Evolutionary conservation across 208 protist genomes (phyloP).

Genomic region (Leishmania guyanensis): DNA sequence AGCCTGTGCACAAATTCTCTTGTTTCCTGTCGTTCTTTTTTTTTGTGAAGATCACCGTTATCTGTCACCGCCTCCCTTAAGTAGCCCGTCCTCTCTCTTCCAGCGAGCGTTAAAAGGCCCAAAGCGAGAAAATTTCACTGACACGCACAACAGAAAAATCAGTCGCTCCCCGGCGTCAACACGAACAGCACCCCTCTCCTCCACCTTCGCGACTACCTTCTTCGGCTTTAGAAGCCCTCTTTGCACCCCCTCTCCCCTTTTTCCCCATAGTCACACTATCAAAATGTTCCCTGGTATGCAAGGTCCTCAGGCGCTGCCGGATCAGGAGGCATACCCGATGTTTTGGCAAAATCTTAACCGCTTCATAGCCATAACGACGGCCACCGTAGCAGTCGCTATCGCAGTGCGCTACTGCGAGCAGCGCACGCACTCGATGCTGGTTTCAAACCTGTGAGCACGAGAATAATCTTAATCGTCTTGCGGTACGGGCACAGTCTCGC

Average conservation of each 20-base stretch:
- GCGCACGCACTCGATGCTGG: conserved; percentile 54
- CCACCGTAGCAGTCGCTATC: conserved; percentile 49
- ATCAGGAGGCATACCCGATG: conserved; percentile 63
- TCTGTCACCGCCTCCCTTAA: not conserved
- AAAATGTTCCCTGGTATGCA: conserved; percentile 83
- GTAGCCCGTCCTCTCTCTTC: too few species aligned
- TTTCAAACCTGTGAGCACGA: conserved; percentile 50
- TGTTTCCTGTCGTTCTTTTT: not conserved
- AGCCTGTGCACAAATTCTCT: not conserved
- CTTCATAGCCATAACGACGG: conserved; percentile 55
- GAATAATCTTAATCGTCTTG: not conserved
- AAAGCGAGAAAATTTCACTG: not conserved
- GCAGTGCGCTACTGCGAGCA: conserved; percentile 72
- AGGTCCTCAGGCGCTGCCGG: conserved; percentile 68
- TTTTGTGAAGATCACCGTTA: not conserved
- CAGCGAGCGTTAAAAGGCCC: not conserved
- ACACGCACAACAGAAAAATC: not conserved
- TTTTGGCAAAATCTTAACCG: conserved; percentile 80
- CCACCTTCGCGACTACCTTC: not conserved
- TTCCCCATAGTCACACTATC: not conserved
- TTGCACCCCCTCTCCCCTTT: too few species aligned
- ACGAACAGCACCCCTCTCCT: too few species aligned
- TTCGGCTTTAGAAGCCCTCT: not conserved
- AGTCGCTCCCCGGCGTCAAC: too few species aligned
- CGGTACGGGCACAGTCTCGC: not conserved